These are phyloP conservation scores for Mortierella sp. DNA, from an alignment of 371 early-diverging fungal species.

Conservation along the genomic window DNA sequence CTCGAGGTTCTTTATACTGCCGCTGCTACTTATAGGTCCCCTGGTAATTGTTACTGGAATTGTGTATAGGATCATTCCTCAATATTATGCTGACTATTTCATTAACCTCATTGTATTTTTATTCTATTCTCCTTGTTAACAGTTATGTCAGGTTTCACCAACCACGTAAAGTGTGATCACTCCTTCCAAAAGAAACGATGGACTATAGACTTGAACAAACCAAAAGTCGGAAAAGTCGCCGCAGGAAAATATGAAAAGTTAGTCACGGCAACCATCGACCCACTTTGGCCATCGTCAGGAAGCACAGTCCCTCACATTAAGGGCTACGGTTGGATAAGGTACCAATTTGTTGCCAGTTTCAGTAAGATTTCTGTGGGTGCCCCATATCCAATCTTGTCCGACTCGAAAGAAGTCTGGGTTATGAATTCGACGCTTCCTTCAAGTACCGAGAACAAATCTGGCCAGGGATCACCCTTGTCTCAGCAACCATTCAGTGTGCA, in stretches of 20 bases:
- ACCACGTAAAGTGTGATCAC: not conserved
- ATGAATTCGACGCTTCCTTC: slow-evolving; percentile 14
- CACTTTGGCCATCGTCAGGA: slow-evolving; percentile 15
- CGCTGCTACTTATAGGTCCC: not conserved
- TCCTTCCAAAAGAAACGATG: slow-evolving; percentile 4
- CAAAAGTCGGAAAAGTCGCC: slow-evolving; percentile 5
- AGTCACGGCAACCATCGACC: slow-evolving; percentile 2
- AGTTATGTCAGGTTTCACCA: not conserved
- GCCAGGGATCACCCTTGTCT: too few species aligned
- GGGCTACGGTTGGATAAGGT: slow-evolving; percentile 7
- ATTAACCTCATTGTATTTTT: not conserved
- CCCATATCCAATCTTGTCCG: not conserved
- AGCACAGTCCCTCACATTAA: not conserved
- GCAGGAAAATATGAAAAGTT: not conserved
- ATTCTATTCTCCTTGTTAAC: not conserved
- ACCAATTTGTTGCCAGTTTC: slow-evolving; percentile 12
- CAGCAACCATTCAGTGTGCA: not conserved
- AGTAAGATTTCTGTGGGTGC: not conserved
- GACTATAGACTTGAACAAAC: not conserved
- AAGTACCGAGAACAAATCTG: too few species aligned
- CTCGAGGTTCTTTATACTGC: slow-evolving; percentile 8
- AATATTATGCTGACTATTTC: not conserved
- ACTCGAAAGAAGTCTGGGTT: slow-evolving; percentile 18
- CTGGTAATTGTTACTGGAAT: slow-evolving; percentile 1
- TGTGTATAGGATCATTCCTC: too few species aligned